Evolutionary conservation across 2,329 filamentous ascomycete species (phyloP).

Genomic region (Hymenoscyphus infarciens): DNA sequence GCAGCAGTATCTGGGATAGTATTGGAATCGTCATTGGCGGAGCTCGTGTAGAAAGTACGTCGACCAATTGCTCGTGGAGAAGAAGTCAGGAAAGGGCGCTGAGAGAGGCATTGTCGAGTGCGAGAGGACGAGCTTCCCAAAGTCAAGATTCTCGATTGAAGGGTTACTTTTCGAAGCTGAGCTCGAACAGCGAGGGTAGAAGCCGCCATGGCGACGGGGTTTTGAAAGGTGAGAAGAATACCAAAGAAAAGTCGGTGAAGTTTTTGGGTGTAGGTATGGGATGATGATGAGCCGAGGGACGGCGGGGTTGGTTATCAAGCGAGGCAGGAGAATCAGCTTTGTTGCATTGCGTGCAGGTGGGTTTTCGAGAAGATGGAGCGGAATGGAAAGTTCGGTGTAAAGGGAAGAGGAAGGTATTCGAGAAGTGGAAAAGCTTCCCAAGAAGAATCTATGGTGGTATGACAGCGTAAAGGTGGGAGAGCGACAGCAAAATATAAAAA

Average conservation of each 20-base stretch:
- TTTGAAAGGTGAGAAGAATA: not conserved
- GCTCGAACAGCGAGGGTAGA: conserved; percentile 26
- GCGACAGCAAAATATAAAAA: not conserved
- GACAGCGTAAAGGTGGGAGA: not conserved
- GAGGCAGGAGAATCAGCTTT: too few relatives aligned
- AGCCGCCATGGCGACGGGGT: conserved; percentile 25
- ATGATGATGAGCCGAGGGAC: not conserved
- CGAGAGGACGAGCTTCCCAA: conserved; percentile 16
- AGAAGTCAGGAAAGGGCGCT: conserved; percentile 17
- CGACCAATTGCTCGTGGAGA: conserved; percentile 19
- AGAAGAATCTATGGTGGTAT: not conserved
- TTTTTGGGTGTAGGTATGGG: not conserved
- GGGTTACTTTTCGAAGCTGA: conserved; percentile 25
- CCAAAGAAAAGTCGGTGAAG: conserved; percentile 19
- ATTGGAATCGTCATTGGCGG: conserved; percentile 30
- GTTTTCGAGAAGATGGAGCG: not conserved
- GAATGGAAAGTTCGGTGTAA: not conserved
- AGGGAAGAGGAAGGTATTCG: not conserved
- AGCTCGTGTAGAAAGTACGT: conserved; percentile 35
- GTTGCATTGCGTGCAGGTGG: too few relatives aligned
- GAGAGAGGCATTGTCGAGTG: conserved; percentile 27
- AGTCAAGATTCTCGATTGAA: conserved; percentile 18
- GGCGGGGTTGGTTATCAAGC: not conserved
- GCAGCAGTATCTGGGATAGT: conserved; percentile 18
- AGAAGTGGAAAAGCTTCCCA: not conserved